Conservation (phyloP, 106 monocot species). For the Allium sativum region DNA sequence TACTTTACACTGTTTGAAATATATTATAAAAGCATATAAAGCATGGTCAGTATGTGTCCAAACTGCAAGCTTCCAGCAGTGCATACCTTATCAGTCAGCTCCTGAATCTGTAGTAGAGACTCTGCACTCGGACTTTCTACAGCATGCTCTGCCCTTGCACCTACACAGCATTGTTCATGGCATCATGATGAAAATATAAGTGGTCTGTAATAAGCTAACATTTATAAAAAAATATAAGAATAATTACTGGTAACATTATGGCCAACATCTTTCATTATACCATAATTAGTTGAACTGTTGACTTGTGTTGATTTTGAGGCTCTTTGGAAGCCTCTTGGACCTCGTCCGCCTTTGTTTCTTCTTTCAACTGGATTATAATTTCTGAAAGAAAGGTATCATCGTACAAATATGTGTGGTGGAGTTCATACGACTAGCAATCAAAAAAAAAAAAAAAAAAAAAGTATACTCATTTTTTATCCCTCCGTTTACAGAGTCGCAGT, state of each 20-base stretch:
- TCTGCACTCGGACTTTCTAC: conserved; percentile 10
- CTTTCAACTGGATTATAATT: conserved; percentile 91
- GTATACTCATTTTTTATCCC: conserved; percentile 78
- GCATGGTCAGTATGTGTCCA: no score
- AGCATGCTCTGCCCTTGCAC: conserved; percentile 34
- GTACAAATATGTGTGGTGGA: not conserved
- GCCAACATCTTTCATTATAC: conserved; percentile 29
- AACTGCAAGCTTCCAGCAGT: no score
- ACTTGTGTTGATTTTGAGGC: conserved; percentile 53
- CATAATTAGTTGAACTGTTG: conserved; percentile 29
- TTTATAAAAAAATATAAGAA: not conserved
- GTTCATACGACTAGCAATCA: not conserved
- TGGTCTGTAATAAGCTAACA: not conserved
- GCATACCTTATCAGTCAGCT: conserved; percentile 50
- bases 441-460: not conserved
- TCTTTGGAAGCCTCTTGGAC: conserved; percentile 22
- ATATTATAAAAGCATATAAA: no score
- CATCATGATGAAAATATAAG: not conserved
- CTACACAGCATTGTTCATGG: conserved; percentile 8
- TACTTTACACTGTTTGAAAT: no score
- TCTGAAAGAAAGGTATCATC: conserved; percentile 21
- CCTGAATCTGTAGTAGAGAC: conserved; percentile 23
- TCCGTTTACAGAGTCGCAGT: conserved; percentile 75
- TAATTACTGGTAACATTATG: conserved; percentile 19
- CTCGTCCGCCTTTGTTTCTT: conserved; percentile 65